Percentiles rank a stretch among this genome's conserved stretches.
Conservation (phyloP, 2,329 filamentous ascomycete species). For the Blastomyces gilchristii region DNA sequence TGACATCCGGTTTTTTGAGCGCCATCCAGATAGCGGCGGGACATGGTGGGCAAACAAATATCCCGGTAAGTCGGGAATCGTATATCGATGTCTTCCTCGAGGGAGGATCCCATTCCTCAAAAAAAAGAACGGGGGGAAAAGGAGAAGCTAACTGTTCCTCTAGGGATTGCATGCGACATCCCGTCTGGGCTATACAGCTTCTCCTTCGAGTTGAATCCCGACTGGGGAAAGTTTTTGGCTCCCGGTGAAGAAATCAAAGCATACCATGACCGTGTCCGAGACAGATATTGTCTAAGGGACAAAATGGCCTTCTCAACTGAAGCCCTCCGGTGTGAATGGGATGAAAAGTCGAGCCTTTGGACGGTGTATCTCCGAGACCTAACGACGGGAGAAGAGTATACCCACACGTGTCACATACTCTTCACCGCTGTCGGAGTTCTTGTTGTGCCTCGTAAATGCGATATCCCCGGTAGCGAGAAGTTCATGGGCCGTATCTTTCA, state of each 20-base stretch:
- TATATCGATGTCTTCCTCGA: neutral
- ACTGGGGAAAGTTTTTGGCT: slow-evolving; percentile 42
- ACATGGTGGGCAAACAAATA: slow-evolving; percentile 56
- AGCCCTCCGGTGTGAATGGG: slow-evolving; percentile 40
- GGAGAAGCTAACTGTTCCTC: slow-evolving; percentile 19
- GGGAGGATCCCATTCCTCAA: neutral
- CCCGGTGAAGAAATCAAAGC: slow-evolving; percentile 40
- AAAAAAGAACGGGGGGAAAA: neutral
- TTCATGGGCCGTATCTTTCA: slow-evolving; percentile 22
- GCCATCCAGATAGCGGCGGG: slow-evolving; percentile 45
- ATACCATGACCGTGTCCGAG: slow-evolving; percentile 42
- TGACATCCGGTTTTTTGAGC: slow-evolving; percentile 51
- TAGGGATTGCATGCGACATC: slow-evolving; percentile 44
- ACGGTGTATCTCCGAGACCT: slow-evolving; percentile 21
- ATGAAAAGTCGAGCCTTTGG: slow-evolving; percentile 44
- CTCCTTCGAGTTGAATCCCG: slow-evolving; percentile 43
- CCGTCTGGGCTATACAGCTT: slow-evolving; percentile 47
- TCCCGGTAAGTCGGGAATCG: slow-evolving; percentile 30
- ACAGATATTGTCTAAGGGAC: slow-evolving; percentile 40
- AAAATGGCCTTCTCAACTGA: slow-evolving; percentile 47
- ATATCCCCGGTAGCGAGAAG: slow-evolving; percentile 19
- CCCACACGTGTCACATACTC: slow-evolving; percentile 41
- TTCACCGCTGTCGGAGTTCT: slow-evolving; percentile 44
- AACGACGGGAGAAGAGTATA: slow-evolving; percentile 18
- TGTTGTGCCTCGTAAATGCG: slow-evolving; percentile 41